Conservation (phyloP, 768 basidiomycete genomes). For the Leccinum longicurvipes region DNA sequence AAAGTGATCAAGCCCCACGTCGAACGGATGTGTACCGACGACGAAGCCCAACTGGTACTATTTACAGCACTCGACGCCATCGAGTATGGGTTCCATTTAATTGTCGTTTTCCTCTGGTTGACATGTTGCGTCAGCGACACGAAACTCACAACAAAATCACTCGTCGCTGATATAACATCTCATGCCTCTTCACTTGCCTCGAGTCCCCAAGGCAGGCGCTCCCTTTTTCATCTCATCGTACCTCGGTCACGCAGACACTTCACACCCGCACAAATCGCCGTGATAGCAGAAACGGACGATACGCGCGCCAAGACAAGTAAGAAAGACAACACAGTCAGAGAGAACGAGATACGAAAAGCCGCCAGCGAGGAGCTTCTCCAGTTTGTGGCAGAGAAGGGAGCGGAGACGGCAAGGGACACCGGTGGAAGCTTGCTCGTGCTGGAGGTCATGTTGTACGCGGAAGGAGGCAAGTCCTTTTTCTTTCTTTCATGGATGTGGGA, state of each 20-base stretch:
- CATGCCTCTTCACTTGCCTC: constrained; percentile 55
- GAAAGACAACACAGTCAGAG: constrained; percentile 61
- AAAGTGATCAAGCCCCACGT: constrained; percentile 89
- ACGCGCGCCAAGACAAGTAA: constrained; percentile 76
- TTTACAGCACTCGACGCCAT: constrained; percentile 89
- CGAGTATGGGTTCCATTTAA: constrained; percentile 53
- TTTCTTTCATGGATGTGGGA: not conserved
- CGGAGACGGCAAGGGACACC: constrained; percentile 63
- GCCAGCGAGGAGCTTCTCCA: constrained; percentile 73
- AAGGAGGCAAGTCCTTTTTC: constrained; percentile 57
- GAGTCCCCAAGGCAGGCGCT: constrained; percentile 73
- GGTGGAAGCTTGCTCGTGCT: constrained; percentile 74
- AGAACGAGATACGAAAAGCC: constrained; percentile 66
- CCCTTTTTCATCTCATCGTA: constrained; percentile 77
- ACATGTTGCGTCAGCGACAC: constrained; percentile 63
- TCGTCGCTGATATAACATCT: constrained; percentile 66
- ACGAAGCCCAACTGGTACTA: constrained; percentile 85
- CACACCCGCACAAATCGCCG: constrained; percentile 72
- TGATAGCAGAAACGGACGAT: constrained; percentile 71
- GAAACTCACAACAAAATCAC: constrained; percentile 78
- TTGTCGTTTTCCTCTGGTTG: not conserved
- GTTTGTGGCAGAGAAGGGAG: constrained; percentile 64
- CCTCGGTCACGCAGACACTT: constrained; percentile 86
- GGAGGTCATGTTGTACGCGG: constrained; percentile 82
- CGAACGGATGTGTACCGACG: constrained; percentile 82